Percentiles rank a stretch among this genome's conserved stretches.
Conservation (phyloP, 805 yeast genomes). For the Scheffersomyces spartinae region DNA sequence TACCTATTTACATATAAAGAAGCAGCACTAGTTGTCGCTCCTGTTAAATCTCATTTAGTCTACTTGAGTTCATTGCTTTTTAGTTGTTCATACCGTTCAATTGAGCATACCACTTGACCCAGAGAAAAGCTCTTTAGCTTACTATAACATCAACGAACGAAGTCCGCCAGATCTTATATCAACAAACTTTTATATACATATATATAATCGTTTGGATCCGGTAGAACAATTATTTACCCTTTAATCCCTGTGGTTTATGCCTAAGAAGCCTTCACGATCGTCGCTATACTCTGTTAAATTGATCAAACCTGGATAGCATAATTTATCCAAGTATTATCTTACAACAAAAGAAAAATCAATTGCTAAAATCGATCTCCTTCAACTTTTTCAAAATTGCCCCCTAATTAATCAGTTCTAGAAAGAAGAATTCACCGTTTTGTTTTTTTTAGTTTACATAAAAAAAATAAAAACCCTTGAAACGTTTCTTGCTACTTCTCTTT, state of each 20-base stretch:
- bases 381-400: slow-evolving; percentile 1
- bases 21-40: no score
- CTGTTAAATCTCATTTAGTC: no score
- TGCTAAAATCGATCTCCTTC: not conserved
- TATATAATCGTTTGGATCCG: no score
- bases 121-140: no score
- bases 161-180: no score
- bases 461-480: slow-evolving; percentile 15
- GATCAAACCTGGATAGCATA: slow-evolving; percentile 34
- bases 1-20: no score
- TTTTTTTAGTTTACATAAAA: slow-evolving; percentile 8
- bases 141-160: no score
- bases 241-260: slow-evolving; percentile 19
- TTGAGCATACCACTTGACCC: no score
- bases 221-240: no score
- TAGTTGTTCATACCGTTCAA: no score
- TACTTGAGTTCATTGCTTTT: no score
- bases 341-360: not conserved
- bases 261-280: slow-evolving; percentile 34
- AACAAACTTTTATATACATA: no score
- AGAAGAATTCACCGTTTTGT: slow-evolving; percentile 8
- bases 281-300: slow-evolving; percentile 14
- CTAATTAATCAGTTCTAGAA: slow-evolving; percentile 1
- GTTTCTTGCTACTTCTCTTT: slow-evolving; percentile 40
- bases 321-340: not conserved